phyloP scores from a whole-genome alignment of 176 grass and related monocot species.

The Raddia distichophylla region DNA sequence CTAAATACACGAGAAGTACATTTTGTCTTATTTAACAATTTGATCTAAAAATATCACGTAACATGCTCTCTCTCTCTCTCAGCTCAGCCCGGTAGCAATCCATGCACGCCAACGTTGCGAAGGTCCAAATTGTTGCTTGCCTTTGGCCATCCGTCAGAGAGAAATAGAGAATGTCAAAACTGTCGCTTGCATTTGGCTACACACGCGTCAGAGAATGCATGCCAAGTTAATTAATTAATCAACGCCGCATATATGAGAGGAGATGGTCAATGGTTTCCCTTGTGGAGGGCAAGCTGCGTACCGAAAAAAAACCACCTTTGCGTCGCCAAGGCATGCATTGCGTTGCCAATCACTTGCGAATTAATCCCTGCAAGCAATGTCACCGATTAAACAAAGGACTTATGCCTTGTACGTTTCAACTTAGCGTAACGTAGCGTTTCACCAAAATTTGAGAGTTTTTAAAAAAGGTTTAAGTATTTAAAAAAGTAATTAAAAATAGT shows the following conservation, averaged over 20 bases:
- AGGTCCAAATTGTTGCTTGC: conserved; percentile 44
- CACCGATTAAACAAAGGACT: too few species aligned
- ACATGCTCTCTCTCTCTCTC: too few species aligned
- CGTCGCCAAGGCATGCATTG: conserved; percentile 27
- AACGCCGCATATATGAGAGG: not conserved
- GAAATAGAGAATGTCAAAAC: conserved; percentile 35
- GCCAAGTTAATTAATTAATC: not conserved
- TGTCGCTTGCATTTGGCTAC: too few species aligned
- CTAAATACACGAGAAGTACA: too few species aligned
- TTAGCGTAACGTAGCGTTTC: too few species aligned
- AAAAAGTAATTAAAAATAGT: too few species aligned
- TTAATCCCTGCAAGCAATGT: conserved; percentile 17
- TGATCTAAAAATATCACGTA: too few species aligned
- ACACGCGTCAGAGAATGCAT: too few species aligned
- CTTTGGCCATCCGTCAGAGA: conserved; percentile 25
- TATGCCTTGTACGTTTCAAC: too few species aligned
- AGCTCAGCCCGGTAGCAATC: conserved; percentile 4
- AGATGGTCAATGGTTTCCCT: conserved; percentile 41
- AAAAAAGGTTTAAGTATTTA: too few species aligned
- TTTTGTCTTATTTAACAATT: too few species aligned
- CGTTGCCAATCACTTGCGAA: not conserved
- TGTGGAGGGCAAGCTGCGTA: conserved; percentile 16
- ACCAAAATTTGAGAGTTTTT: too few species aligned
- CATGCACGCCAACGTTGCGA: not conserved
- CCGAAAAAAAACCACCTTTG: conserved; percentile 38